Conservation (phyloP, 2,329 filamentous ascomycete species). For the Mycogone perniciosa region DNA sequence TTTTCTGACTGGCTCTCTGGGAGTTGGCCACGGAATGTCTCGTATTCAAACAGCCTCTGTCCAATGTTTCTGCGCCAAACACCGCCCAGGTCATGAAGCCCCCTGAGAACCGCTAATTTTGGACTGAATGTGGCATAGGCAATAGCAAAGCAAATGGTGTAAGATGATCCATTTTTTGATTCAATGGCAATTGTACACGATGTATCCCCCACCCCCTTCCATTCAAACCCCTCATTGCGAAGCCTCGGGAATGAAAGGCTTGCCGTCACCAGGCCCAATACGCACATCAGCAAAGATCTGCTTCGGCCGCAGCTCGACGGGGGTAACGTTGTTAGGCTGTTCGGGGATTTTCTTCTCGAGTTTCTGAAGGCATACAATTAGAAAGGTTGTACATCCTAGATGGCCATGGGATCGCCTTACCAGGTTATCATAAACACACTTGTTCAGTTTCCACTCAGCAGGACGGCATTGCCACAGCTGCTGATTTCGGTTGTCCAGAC, state of each 20-base stretch:
- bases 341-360: constrained; percentile 76
- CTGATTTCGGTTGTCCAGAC: constrained; percentile 95
- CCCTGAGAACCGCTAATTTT: background rate
- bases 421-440: constrained; percentile 92
- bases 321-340: constrained; percentile 60
- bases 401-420: constrained; percentile 47
- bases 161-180: constrained; percentile 16
- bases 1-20: background rate
- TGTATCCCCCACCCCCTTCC: constrained; percentile 14
- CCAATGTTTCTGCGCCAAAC: background rate
- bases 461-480: constrained; percentile 93
- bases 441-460: constrained; percentile 83
- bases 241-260: constrained; percentile 35
- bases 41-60: background rate
- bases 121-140: background rate
- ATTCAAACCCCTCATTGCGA: constrained; percentile 27
- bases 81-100: background rate
- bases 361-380: constrained; percentile 45
- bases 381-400: background rate
- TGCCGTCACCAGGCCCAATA: constrained; percentile 36
- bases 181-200: constrained; percentile 27
- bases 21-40: background rate
- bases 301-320: constrained; percentile 64
- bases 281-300: constrained; percentile 55
- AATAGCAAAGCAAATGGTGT: background rate